These are phyloP conservation scores for Xylaria hypoxylon DNA, from an alignment of 2,329 filamentous ascomycete species.

Conservation along the genomic window DNA sequence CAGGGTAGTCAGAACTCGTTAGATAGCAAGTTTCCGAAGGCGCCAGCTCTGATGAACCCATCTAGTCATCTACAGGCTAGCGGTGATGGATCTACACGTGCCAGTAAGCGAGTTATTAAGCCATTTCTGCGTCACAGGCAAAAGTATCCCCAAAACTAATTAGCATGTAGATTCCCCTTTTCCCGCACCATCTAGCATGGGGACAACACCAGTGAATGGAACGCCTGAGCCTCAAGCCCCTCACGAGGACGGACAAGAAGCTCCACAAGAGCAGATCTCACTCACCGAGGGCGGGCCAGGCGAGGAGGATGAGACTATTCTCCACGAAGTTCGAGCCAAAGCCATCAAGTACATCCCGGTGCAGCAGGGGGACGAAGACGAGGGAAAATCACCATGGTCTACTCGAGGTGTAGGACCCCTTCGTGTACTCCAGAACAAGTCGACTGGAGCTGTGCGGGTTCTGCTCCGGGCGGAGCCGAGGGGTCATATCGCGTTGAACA, in stretches of 20 bases:
- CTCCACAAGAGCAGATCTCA: conserved; percentile 76
- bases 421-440: conserved; percentile 79
- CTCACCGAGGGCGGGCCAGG: conserved; percentile 74
- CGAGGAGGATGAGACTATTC: conserved; percentile 77
- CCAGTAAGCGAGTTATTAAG: conserved; percentile 56
- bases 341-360: conserved; percentile 70
- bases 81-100: conserved; percentile 56
- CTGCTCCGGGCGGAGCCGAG: conserved; percentile 80
- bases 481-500: conserved; percentile 80
- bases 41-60: conserved; percentile 33
- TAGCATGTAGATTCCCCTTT: conserved; percentile 52
- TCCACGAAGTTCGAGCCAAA: conserved; percentile 79
- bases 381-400: conserved; percentile 71
- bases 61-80: conserved; percentile 47
- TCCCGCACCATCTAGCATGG: conserved; percentile 70
- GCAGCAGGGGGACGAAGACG: conserved; percentile 59
- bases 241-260: conserved; percentile 60
- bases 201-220: conserved; percentile 68
- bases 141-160: conserved; percentile 22
- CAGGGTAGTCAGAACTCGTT: conserved; percentile 46
- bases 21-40: conserved; percentile 45
- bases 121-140: not conserved
- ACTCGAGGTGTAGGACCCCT: conserved; percentile 78
- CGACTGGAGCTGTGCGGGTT: conserved; percentile 73
- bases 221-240: conserved; percentile 68